Evolutionary conservation across 2,329 filamentous ascomycete genomes (phyloP).

Genomic region (Graphilbum ipis-grandicollis): DNA sequence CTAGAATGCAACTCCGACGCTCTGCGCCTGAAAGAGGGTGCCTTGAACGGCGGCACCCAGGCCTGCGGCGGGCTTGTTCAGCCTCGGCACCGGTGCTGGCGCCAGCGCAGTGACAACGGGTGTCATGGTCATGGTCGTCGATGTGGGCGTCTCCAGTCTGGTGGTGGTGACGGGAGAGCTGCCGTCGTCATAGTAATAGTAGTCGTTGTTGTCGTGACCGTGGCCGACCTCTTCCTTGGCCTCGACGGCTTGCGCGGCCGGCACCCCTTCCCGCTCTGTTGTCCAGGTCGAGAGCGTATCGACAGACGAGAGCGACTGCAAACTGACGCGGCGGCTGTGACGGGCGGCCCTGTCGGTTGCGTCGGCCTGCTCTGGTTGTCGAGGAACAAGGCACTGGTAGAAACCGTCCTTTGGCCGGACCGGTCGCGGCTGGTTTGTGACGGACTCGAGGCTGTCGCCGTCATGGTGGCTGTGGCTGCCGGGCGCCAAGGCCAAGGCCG

Average conservation of each 20-base stretch:
- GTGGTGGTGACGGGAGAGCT: constrained; percentile 18
- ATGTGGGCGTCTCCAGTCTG: constrained; percentile 18
- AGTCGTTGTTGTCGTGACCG: constrained; percentile 15
- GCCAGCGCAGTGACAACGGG: neutral
- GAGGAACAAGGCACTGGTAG: constrained; percentile 37
- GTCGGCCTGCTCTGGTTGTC: too few relatives aligned
- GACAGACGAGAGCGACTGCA: constrained; percentile 26
- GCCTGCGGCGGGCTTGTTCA: neutral
- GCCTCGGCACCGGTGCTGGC: neutral
- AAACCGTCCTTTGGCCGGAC: constrained; percentile 35
- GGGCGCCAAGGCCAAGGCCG: too few relatives aligned
- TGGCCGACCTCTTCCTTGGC: constrained; percentile 14
- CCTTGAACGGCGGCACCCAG: neutral
- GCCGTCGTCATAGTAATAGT: constrained; percentile 16
- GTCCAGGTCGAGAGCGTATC: constrained; percentile 28
- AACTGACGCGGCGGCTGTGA: constrained; percentile 14
- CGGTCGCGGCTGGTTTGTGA: constrained; percentile 37
- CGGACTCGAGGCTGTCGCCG: constrained; percentile 27
- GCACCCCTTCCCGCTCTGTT: constrained; percentile 18
- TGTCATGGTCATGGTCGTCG: constrained; percentile 15
- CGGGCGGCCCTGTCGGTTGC: too few relatives aligned
- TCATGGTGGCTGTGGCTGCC: constrained; percentile 14
- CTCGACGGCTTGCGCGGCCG: neutral
- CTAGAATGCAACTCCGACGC: constrained; percentile 30
- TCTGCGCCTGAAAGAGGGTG: constrained; percentile 15